Percentiles rank a stretch among this genome's conserved stretches.
phyloP scores from a whole-genome alignment of 192 early-diverging fungal genomes.

The Umbelopsis vinacea region DNA sequence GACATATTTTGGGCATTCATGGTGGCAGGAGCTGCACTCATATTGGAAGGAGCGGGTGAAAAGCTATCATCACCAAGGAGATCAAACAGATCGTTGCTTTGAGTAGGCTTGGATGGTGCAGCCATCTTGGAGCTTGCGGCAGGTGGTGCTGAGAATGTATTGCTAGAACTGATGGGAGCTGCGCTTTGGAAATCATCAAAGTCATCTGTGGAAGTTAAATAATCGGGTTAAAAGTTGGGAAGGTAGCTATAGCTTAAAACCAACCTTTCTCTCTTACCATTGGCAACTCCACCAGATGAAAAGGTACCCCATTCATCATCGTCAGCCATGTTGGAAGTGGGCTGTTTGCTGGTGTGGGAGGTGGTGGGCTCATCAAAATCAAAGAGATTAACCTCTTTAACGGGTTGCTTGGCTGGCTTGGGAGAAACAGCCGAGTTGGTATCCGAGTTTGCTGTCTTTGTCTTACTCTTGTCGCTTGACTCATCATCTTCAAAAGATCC shows the following conservation, averaged over 20 bases:
- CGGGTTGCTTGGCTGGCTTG: conserved; percentile 22
- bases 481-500: conserved; percentile 35
- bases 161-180: conserved; percentile 31
- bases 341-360: conserved; percentile 24
- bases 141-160: conserved; percentile 29
- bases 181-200: conserved; percentile 74
- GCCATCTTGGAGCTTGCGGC: conserved; percentile 29
- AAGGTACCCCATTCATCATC: conserved; percentile 88
- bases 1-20: background rate
- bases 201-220: conserved; percentile 48
- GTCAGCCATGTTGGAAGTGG: conserved; percentile 13
- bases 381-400: conserved; percentile 65
- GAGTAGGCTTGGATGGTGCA: conserved; percentile 28
- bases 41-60: conserved; percentile 1
- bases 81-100: conserved; percentile 36
- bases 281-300: conserved; percentile 42
- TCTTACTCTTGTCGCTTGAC: conserved; percentile 32
- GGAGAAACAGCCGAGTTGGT: conserved; percentile 24
- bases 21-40: background rate
- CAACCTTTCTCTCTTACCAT: conserved; percentile 13
- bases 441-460: conserved; percentile 32
- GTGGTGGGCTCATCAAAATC: conserved; percentile 64
- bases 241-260: background rate
- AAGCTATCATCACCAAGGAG: conserved; percentile 33
- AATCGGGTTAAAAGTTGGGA: background rate